phyloP scores from a whole-genome alignment of 225 moss, liverwort and hornwort species.

The Physcomitrellopsis africana region DNA sequence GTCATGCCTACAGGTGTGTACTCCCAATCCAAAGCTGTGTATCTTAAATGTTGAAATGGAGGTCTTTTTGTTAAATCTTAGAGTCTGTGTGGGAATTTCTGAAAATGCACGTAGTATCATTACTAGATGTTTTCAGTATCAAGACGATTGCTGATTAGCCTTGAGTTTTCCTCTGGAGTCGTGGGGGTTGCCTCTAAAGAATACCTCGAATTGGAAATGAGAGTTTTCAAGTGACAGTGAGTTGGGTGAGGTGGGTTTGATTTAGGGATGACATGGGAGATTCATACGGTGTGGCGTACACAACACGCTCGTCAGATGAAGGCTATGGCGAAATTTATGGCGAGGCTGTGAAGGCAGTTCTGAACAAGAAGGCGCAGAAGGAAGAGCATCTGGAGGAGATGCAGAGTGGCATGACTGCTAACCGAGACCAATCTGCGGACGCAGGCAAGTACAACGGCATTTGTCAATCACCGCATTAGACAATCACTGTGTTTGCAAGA shows the following conservation, averaged over 20 bases:
- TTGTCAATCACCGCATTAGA: neutral
- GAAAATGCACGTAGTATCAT: no score
- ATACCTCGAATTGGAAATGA: no score
- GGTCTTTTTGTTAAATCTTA: no score
- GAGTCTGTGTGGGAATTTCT: no score
- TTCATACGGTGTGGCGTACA: constrained; percentile 45
- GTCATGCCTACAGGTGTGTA: neutral
- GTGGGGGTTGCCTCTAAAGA: no score
- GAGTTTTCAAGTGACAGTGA: neutral
- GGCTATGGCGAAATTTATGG: constrained; percentile 50
- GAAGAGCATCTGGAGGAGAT: constrained; percentile 24
- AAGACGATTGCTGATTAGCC: no score
- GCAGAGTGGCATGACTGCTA: constrained; percentile 29
- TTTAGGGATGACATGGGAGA: constrained; percentile 57
- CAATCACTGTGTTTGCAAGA: neutral
- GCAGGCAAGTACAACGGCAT: constrained; percentile 14
- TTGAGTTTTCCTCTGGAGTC: no score
- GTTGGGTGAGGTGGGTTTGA: neutral
- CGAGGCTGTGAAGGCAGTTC: constrained; percentile 45
- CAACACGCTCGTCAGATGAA: constrained; percentile 44
- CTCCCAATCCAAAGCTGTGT: no score
- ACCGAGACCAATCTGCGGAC: constrained; percentile 31
- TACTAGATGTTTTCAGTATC: no score
- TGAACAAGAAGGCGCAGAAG: constrained; percentile 48
- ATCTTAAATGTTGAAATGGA: no score